Percentiles rank a stretch among this genome's conserved stretches.
Conservation (phyloP, 164 flowering plant species). For the Aristolochia californica region DNA sequence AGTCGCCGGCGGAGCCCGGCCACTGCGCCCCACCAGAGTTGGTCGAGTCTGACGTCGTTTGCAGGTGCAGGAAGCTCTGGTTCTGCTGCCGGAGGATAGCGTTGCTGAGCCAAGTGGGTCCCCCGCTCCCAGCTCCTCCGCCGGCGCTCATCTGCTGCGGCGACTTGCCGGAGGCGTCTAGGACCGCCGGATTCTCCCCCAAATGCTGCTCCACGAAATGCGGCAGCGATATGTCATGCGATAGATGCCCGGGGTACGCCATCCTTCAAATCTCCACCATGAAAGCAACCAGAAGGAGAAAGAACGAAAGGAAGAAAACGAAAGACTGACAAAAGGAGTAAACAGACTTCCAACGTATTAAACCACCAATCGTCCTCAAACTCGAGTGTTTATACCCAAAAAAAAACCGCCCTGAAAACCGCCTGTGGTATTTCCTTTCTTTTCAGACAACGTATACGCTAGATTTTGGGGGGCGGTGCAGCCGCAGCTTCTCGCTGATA, state of each 20-base stretch:
- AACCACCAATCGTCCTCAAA: neutral
- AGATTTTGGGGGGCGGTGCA: slow-evolving; percentile 8
- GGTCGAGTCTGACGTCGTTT: slow-evolving; percentile 25
- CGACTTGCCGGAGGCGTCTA: slow-evolving; percentile 11
- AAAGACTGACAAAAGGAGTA: slow-evolving; percentile 1
- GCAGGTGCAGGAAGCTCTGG: slow-evolving; percentile 36
- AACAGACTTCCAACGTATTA: neutral
- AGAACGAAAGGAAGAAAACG: neutral
- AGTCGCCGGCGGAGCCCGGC: slow-evolving; percentile 16
- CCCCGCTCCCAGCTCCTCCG: slow-evolving; percentile 9
- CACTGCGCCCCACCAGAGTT: slow-evolving; percentile 15
- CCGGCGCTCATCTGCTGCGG: slow-evolving; percentile 5
- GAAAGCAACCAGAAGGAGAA: neutral
- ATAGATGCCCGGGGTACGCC: slow-evolving; percentile 29
- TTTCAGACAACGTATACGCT: neutral
- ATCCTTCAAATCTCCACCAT: slow-evolving; percentile 9
- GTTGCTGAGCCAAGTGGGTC: slow-evolving; percentile 51
- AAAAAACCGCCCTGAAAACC: slow-evolving; percentile 4
- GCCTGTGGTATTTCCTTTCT: neutral
- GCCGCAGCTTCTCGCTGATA: neutral
- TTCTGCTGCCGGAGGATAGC: slow-evolving; percentile 38
- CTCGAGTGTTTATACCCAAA: neutral
- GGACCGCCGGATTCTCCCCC: slow-evolving; percentile 10
- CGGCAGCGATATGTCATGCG: slow-evolving; percentile 38
- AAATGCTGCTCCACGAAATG: slow-evolving; percentile 28